Conservation (phyloP, 2,329 filamentous ascomycete species). For the Colletotrichum sp. region DNA sequence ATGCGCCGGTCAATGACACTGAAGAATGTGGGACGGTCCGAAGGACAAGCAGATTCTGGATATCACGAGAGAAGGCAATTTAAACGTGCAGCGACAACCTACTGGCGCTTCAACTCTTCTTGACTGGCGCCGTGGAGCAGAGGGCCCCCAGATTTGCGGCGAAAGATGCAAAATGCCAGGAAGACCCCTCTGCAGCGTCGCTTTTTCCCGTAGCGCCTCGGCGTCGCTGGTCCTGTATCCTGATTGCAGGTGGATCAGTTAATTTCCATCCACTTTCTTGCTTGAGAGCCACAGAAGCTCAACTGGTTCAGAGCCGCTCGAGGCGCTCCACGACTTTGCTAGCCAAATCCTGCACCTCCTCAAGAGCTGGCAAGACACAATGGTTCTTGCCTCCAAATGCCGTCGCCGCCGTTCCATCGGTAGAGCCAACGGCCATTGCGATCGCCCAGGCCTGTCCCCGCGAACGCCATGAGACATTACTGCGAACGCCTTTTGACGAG, state of each 20-base stretch:
- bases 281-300: background rate
- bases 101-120: background rate
- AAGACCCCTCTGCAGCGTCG: background rate
- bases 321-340: background rate
- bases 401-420: background rate
- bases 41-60: background rate
- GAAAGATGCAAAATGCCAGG: background rate
- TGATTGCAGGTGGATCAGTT: background rate
- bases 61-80: constrained; percentile 5
- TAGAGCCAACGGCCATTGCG: background rate
- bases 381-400: background rate
- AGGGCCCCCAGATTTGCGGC: background rate
- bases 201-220: constrained; percentile 9
- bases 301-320: background rate
- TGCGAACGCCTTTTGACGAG: background rate
- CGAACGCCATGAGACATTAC: background rate
- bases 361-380: background rate
- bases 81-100: background rate
- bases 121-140: background rate
- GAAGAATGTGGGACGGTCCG: background rate
- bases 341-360: background rate
- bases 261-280: constrained; percentile 4
- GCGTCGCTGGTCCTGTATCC: background rate
- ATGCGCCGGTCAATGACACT: background rate
- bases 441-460: background rate